Conservation (phyloP, 371 early-diverging fungal genomes). For the Entomophthora muscae region DNA sequence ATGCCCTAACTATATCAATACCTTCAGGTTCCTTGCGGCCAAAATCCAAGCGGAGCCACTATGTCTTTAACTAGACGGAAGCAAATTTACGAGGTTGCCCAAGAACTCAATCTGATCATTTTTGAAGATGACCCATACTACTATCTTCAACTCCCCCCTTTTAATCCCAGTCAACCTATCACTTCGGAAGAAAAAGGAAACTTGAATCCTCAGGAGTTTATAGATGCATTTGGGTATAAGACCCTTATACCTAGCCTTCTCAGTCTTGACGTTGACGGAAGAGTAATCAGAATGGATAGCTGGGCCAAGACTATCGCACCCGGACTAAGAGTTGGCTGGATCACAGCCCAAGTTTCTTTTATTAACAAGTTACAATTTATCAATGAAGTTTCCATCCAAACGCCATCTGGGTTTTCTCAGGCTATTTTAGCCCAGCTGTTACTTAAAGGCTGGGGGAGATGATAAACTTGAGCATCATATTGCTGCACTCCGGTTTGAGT, state of each 20-base stretch:
- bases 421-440: constrained; percentile 33
- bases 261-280: constrained; percentile 54
- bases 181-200: neutral
- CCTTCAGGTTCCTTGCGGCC: constrained; percentile 37
- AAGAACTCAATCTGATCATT: constrained; percentile 37
- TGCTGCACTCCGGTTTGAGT: constrained; percentile 29
- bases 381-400: constrained; percentile 47
- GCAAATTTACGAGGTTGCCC: constrained; percentile 34
- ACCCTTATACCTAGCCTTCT: constrained; percentile 13
- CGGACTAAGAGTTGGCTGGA: constrained; percentile 65
- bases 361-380: constrained; percentile 52
- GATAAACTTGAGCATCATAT: constrained; percentile 48
- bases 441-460: constrained; percentile 35
- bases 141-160: constrained; percentile 26
- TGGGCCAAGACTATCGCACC: constrained; percentile 62
- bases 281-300: constrained; percentile 69
- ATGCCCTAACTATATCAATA: neutral
- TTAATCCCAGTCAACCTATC: neutral
- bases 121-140: constrained; percentile 72
- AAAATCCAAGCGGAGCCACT: constrained; percentile 53
- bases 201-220: constrained; percentile 10
- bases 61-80: constrained; percentile 37
- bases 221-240: neutral
- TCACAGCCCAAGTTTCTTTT: constrained; percentile 44
- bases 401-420: constrained; percentile 59